Percentiles rank a stretch among this genome's conserved stretches.
Conservation (phyloP, 2,329 filamentous ascomycete genomes). For the Sporothrix mexicana region DNA sequence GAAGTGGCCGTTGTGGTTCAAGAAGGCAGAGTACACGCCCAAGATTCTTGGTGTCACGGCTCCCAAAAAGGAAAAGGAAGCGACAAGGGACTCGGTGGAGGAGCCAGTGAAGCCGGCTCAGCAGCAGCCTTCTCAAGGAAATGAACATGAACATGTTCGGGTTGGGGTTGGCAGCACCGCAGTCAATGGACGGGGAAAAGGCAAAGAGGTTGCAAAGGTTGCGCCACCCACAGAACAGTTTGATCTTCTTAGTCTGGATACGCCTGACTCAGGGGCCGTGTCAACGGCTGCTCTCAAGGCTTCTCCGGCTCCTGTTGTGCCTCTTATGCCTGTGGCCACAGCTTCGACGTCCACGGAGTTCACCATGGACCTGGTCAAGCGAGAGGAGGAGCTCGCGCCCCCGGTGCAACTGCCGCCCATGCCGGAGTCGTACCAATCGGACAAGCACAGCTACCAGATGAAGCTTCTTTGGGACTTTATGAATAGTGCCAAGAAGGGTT, state of each 20-base stretch:
- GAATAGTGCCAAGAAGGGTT: slow-evolving; percentile 23
- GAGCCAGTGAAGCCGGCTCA: neutral
- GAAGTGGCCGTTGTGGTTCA: slow-evolving; percentile 35
- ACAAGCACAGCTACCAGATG: slow-evolving; percentile 34
- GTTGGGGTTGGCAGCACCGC: neutral
- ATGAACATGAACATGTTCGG: too few species aligned
- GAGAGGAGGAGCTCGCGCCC: neutral
- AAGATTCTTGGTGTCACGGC: slow-evolving; percentile 22
- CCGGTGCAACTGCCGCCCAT: neutral
- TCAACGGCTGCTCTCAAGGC: too few species aligned
- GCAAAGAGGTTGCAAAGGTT: neutral
- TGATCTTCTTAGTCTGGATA: slow-evolving; percentile 29
- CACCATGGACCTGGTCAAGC: neutral
- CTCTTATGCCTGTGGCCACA: neutral
- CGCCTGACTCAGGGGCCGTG: neutral
- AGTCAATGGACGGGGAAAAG: neutral
- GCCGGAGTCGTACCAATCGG: neutral
- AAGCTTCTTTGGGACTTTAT: slow-evolving; percentile 35
- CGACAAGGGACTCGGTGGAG: neutral
- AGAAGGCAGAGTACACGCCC: slow-evolving; percentile 31
- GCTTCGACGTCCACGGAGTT: neutral
- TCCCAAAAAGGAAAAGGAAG: neutral
- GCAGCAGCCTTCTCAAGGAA: neutral
- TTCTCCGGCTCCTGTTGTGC: neutral
- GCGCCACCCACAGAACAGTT: neutral